Base-by-base conservation (phyloP, 2,329 filamentous ascomycete species). In the Aspergillus sp. region DNA sequence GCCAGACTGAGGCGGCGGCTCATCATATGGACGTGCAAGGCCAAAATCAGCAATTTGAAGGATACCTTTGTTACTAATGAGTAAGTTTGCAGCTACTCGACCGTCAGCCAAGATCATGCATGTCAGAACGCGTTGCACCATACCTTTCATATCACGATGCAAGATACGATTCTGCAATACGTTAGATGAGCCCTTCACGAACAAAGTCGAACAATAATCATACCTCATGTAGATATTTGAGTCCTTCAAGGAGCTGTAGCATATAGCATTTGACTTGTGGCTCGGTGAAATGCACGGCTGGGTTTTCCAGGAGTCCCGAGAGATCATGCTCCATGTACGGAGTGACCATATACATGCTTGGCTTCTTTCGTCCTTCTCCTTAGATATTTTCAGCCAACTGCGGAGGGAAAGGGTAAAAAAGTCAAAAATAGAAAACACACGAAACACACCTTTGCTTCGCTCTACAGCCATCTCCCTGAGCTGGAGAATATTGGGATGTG, bases 301-400 rank as follows among this genome's bases (percentile, higher is more conserved):
- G 91, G 60, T 98, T 98, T 67, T 97, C 93, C 60, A 98, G 83
- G 25, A 98, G 81, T 41, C 93, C 93, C 7, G 91, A 95, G n/a
- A 98, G 79, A 70, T 98, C 93, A 71, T 98, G 93, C 60, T 97
- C 90, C 90, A 97, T 96, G 69, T 98, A 98, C 5, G 91, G 93
- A 41, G 85, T 96, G 45, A 95, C 91, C 93, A 98, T 98, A 72
- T 97, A 97, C 77, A 98, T 90, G 58, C 90, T 90, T 61, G 68
- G 77, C 71, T 73, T 80, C 68, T 88, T 90, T 57, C 85, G 81
- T 68, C 88, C 88, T 65, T 91, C 86, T 59, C 81, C 82, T 84
- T 60, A 44, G 52, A 48, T 46, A 39, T 13, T 46, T 53, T 65
- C 41, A 66, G 56, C 41, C 32, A 30, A 27, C 27, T 23, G 25